These are phyloP conservation scores for Candida endomychidarum DNA, from an alignment of 805 yeast genomes.

Conservation along the genomic window DNA sequence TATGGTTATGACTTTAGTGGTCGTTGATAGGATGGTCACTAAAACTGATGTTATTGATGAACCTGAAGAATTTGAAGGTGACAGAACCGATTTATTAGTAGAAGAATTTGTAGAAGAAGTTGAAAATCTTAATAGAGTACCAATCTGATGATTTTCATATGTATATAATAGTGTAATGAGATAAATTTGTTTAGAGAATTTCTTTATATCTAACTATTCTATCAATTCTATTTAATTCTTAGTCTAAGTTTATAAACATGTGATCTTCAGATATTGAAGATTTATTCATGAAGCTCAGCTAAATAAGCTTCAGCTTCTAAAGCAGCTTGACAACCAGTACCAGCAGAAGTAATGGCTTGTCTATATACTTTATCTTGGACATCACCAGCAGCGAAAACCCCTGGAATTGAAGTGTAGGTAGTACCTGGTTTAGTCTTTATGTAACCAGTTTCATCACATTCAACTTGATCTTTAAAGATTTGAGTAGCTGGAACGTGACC, in stretches of 20 bases:
- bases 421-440: conserved; percentile 88
- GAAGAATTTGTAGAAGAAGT: conserved; percentile 1
- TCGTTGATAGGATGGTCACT: neutral
- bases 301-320: conserved; percentile 87
- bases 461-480: conserved; percentile 73
- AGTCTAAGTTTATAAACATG: neutral
- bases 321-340: conserved; percentile 99
- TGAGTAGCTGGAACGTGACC: conserved; percentile 96
- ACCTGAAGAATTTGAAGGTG: neutral
- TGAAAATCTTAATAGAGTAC: no score
- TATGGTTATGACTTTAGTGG: neutral
- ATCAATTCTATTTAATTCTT: neutral
- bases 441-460: conserved; percentile 86
- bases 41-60: neutral
- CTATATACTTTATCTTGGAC: conserved; percentile 96
- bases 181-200: neutral
- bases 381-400: conserved; percentile 98
- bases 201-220: conserved; percentile 2
- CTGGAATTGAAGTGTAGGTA: conserved; percentile 78
- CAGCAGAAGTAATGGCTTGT: conserved; percentile 99
- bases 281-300: conserved; percentile 46
- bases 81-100: neutral
- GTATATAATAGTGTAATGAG: no score
- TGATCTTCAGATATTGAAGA: no score
- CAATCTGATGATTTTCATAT: no score